These are phyloP conservation scores for Kodamaea fukazawae DNA, from an alignment of 805 yeast species.

Conservation along the genomic window DNA sequence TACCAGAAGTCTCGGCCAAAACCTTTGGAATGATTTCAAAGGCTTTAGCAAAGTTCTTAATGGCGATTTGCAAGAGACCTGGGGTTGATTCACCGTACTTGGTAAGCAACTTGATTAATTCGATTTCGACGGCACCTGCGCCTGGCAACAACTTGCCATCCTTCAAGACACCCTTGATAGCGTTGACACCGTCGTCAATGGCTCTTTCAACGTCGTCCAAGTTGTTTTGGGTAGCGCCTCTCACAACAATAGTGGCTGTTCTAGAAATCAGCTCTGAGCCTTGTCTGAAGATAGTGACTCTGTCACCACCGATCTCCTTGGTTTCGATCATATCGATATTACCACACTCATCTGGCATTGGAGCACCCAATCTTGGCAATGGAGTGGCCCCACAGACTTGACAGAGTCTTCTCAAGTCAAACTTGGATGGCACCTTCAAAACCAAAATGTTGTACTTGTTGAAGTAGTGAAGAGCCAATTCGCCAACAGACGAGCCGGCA, in stretches of 20 bases:
- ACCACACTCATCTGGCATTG: conserved; percentile 93
- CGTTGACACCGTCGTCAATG: conserved; percentile 93
- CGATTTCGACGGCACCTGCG: conserved; percentile 94
- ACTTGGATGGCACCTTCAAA: conserved; percentile 87
- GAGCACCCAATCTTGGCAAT: conserved; percentile 89
- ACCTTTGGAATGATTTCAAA: conserved; percentile 93
- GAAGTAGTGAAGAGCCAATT: conserved; percentile 87
- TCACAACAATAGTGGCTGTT: conserved; percentile 87
- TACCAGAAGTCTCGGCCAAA: conserved; percentile 90
- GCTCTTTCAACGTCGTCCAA: conserved; percentile 96
- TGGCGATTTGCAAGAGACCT: conserved; percentile 88
- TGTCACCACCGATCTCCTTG: conserved; percentile 93
- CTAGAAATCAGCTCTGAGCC: conserved; percentile 54
- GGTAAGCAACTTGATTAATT: conserved; percentile 74
- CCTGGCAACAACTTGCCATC: conserved; percentile 83
- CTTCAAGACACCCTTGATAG: conserved; percentile 83
- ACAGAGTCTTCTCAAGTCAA: conserved; percentile 88
- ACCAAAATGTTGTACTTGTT: conserved; percentile 84
- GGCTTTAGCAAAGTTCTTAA: conserved; percentile 89
- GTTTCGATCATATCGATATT: conserved; percentile 83
- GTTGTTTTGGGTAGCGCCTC: conserved; percentile 95
- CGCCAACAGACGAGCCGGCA: conserved; percentile 95
- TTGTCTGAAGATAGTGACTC: conserved; percentile 92
- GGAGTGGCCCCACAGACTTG: conserved; percentile 98
- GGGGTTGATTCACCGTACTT: conserved; percentile 92